Base-by-base conservation (phyloP, 257 asterid genomes). In the Eustoma russellianum region DNA sequence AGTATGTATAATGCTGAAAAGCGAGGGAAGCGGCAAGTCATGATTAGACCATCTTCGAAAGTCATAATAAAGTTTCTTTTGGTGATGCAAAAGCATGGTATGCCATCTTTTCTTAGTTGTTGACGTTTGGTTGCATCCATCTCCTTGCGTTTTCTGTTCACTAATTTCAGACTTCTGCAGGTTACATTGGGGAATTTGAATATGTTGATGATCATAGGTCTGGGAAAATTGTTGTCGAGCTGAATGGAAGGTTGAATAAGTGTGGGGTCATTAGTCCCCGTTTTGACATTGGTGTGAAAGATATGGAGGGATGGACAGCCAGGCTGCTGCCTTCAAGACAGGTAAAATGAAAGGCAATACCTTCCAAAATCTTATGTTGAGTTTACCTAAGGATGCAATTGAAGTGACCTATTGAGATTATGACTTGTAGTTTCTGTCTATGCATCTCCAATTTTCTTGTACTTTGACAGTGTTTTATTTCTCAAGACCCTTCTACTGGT, bases 241-340 rank as follows among this genome's bases (percentile, higher is more conserved):
- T 71, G 33, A 71, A 71, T 48, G 77, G 77, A 16, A 52, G 77
- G 56, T 50, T 71, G 34, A 71, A 71, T 60, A 71, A 71, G 38
- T 71, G 77, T 62, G 77, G 77, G 5, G 77, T 71, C 49, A 71
- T 71, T 48, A 71, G 77, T 53, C 77, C 73, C 11, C 73, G 77
- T 17, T 66, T 71, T 57, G 77, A 71, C 28, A 18, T 71, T 35
- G 73, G 57, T 48, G 73, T 71, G 28, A 62, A 67, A 34, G 69
- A 57, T 3, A 66, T 66, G 44, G 77, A 71, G 58, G 73, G 77
- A 11, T 71, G 77, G 77, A 71, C 77, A 52, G 77, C 77, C 17
- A 62, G 77, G 59, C 43, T 71, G 57, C 73, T 71, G 34, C 77
- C 77, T 17, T 71, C 77, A 9, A 66, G 77, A 62, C 77, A 71